A percentile compares a stretch with the other conserved stretches of the same genome.
These are phyloP conservation scores for Arachis monticola DNA, from an alignment of 331 rosid species.

Conservation along the genomic window DNA sequence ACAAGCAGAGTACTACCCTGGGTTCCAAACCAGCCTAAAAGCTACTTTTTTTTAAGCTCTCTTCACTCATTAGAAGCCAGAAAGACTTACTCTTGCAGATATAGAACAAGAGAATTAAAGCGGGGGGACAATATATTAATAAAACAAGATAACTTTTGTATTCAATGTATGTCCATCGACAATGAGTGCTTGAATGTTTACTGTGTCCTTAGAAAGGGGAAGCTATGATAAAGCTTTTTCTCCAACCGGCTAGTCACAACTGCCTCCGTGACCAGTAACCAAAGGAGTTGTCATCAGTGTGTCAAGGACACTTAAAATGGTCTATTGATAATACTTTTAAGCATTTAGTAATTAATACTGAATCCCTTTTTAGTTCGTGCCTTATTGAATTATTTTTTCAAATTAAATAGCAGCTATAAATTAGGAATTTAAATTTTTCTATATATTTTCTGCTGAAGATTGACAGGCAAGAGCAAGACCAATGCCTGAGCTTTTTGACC, in stretches of 20 bases:
- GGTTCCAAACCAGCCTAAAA: no score
- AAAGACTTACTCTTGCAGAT: no score
- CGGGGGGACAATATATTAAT: no score
- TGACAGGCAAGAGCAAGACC: neutral
- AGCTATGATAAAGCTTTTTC: neutral
- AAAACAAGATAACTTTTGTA: neutral
- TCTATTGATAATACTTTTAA: neutral
- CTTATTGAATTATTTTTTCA: constrained; percentile 10
- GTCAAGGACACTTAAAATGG: neutral
- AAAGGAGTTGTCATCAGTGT: neutral
- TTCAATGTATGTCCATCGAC: neutral
- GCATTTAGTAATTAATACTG: constrained; percentile 3
- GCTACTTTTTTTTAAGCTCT: no score
- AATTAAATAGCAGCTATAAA: neutral
- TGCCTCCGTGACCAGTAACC: neutral
- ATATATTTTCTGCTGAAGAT: neutral
- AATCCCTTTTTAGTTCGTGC: constrained; percentile 2
- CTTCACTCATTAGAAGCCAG: no score
- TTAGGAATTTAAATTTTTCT: neutral
- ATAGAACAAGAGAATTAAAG: no score
- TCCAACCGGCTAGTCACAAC: constrained; percentile 14
- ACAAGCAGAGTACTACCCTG: no score
- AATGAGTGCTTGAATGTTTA: constrained; percentile 31
- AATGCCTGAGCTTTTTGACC: neutral
- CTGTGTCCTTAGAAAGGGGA: constrained; percentile 10